A percentile compares a stretch with the other conserved stretches of the same genome.
Evolutionary conservation across 352 stramenopile genomes (phyloP).

Genomic region (Pythium sp.): DNA sequence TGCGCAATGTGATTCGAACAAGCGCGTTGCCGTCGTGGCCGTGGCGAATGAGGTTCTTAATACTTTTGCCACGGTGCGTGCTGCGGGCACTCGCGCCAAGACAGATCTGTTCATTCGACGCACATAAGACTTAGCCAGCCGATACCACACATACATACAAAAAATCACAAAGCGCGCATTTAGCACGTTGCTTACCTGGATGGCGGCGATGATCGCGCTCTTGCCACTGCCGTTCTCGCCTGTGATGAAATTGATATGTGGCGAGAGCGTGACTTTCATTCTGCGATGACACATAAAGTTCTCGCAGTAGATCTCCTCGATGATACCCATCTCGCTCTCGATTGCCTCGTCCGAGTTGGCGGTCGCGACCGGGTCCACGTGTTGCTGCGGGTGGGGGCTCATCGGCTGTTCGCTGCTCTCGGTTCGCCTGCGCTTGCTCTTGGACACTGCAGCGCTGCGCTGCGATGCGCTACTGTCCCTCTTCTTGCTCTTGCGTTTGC

Average conservation of each 20-base stretch:
- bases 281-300: constrained; percentile 99
- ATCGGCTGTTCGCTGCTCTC: constrained; percentile 4
- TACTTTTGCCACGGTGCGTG: constrained; percentile 93
- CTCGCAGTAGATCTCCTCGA: constrained; percentile 94
- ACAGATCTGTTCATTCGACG: constrained; percentile 85
- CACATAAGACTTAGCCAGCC: not conserved
- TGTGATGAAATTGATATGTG: constrained; percentile 87
- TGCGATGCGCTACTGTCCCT: not conserved
- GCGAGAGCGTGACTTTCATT: constrained; percentile 81
- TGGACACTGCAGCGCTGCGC: not conserved
- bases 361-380: not conserved
- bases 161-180: not conserved
- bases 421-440: constrained; percentile 7
- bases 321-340: constrained; percentile 89
- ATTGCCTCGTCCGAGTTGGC: constrained; percentile 28
- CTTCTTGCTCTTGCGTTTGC: not conserved
- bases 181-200: constrained; percentile 79
- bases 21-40: constrained; percentile 84
- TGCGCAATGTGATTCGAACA: constrained; percentile 92
- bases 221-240: constrained; percentile 96
- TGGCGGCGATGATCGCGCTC: constrained; percentile 95
- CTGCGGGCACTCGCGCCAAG: constrained; percentile 90
- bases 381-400: not conserved
- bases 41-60: constrained; percentile 96
- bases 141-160: not conserved